Conservation (phyloP, 768 basidiomycete species). For the Termitomyces sp. region DNA sequence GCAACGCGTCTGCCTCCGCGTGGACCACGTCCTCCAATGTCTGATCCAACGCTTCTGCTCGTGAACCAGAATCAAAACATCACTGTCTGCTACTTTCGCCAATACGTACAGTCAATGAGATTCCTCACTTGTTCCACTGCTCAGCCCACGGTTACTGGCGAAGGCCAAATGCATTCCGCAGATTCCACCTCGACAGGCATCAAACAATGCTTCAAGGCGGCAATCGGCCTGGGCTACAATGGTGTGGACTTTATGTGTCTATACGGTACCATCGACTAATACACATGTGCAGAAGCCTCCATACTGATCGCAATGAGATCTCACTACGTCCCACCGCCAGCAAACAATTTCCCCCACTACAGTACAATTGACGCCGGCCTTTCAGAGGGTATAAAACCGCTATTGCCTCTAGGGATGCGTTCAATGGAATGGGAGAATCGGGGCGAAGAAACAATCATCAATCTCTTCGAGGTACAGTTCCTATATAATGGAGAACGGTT, state of each 20-base stretch:
- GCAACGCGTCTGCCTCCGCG: conserved; percentile 50
- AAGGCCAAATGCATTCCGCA: conserved; percentile 25
- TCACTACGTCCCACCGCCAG: conserved; percentile 34
- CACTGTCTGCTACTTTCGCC: conserved; percentile 48
- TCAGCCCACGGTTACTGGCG: conserved; percentile 29
- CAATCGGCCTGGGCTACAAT: conserved; percentile 55
- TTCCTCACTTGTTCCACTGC: conserved; percentile 44
- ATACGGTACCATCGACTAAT: neutral
- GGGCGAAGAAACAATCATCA: conserved; percentile 55
- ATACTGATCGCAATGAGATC: conserved; percentile 62
- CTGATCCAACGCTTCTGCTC: conserved; percentile 50
- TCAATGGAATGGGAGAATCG: conserved; percentile 44
- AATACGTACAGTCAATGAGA: conserved; percentile 36
- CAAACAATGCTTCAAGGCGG: conserved; percentile 48
- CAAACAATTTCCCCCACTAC: conserved; percentile 20
- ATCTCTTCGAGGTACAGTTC: conserved; percentile 55
- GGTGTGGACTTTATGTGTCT: conserved; percentile 28
- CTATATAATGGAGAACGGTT: conserved; percentile 37
- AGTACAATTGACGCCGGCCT: conserved; percentile 39
- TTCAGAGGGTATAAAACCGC: conserved; percentile 24
- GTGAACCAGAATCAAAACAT: conserved; percentile 60
- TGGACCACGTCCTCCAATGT: conserved; percentile 50
- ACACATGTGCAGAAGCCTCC: conserved; percentile 36
- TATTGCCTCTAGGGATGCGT: conserved; percentile 20
- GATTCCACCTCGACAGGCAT: conserved; percentile 29